These are phyloP conservation scores for Neohortaea acidophila DNA, from an alignment of 495 filamentous ascomycete species.

Conservation along the genomic window DNA sequence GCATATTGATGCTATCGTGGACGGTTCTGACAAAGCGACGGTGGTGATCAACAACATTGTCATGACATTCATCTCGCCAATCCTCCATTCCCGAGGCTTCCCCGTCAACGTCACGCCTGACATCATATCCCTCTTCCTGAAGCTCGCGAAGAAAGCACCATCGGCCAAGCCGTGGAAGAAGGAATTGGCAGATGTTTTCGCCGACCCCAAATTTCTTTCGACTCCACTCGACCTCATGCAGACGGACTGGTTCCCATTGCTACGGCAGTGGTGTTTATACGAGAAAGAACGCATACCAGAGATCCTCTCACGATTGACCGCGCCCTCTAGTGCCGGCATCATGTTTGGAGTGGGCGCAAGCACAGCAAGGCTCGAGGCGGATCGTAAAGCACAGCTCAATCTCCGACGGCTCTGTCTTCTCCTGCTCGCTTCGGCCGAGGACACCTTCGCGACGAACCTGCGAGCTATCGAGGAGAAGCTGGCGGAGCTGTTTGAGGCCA, in stretches of 20 bases:
- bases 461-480: slow-evolving; percentile 63
- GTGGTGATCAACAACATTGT: slow-evolving; percentile 66
- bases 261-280: slow-evolving; percentile 63
- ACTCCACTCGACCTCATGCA: slow-evolving; percentile 47
- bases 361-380: slow-evolving; percentile 83
- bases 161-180: slow-evolving; percentile 87
- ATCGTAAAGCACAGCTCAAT: slow-evolving; percentile 83
- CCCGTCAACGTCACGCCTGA: slow-evolving; percentile 67
- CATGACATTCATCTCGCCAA: slow-evolving; percentile 64
- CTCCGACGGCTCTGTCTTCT: slow-evolving; percentile 68
- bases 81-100: slow-evolving; percentile 70
- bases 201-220: slow-evolving; percentile 73
- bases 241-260: slow-evolving; percentile 62
- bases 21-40: slow-evolving; percentile 69
- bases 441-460: slow-evolving; percentile 67
- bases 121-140: slow-evolving; percentile 57
- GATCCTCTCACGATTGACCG: slow-evolving; percentile 56
- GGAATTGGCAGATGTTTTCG: slow-evolving; percentile 80
- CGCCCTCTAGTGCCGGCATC: slow-evolving; percentile 88
- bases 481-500: slow-evolving; percentile 74
- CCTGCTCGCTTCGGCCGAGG: slow-evolving; percentile 53
- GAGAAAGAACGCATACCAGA: slow-evolving; percentile 86
- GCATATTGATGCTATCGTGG: slow-evolving; percentile 67
- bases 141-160: slow-evolving; percentile 58
- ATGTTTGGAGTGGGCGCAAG: slow-evolving; percentile 95